These are phyloP conservation scores for Sporothrix brasiliensis DNA, from an alignment of 2,329 filamentous ascomycete species.

Conservation along the genomic window DNA sequence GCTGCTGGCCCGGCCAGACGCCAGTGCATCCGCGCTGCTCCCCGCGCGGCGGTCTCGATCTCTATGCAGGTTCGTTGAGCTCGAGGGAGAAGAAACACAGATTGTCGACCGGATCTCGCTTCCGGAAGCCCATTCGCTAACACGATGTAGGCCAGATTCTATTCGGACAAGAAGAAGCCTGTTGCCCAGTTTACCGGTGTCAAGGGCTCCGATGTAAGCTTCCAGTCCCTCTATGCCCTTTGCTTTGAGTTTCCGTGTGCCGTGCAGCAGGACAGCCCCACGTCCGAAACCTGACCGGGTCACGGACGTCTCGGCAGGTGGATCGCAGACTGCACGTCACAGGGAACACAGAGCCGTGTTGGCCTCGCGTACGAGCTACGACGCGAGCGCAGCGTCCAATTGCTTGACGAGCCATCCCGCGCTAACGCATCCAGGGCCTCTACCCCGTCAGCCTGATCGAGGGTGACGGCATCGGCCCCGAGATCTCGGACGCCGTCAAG, in stretches of 20 bases:
- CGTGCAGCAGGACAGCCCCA: background rate
- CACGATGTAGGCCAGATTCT: constrained; percentile 50
- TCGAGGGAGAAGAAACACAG: background rate
- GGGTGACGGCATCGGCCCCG: constrained; percentile 97
- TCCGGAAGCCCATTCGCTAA: background rate
- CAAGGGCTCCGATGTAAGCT: constrained; percentile 81
- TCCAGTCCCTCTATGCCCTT: background rate
- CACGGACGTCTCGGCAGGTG: constrained; percentile 16
- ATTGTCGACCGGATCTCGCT: background rate
- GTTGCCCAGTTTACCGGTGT: constrained; percentile 93
- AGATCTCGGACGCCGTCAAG: constrained; percentile 97
- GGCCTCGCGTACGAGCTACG: background rate
- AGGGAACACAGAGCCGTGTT: background rate
- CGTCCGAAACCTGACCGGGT: background rate
- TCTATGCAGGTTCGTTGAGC: constrained; percentile 61
- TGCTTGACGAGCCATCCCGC: background rate
- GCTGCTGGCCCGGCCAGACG: constrained; percentile 73
- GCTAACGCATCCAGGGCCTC: constrained; percentile 68
- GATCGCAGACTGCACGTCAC: background rate
- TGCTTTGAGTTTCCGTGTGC: background rate
- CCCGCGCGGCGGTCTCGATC: constrained; percentile 56
- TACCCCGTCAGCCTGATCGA: constrained; percentile 97
- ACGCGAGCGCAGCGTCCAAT: background rate
- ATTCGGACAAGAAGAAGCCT: constrained; percentile 67
- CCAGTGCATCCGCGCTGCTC: constrained; percentile 75